Base-by-base conservation (phyloP, 345 rosid species). In the Hirschfeldia incana region DNA sequence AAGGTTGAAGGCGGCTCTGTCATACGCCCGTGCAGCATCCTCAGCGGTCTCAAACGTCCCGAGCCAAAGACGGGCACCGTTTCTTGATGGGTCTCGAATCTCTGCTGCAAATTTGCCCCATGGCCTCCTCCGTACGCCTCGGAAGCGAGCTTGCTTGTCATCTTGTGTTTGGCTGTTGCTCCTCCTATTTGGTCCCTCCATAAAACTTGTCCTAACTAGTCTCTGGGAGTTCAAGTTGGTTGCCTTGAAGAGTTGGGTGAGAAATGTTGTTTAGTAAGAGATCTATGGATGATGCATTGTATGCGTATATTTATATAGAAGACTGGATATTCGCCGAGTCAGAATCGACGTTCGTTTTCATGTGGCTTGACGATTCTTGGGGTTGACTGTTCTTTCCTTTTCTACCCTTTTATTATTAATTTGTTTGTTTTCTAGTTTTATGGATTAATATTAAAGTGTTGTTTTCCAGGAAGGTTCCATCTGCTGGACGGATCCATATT, bases 41-140 rank as follows among this genome's bases (percentile, higher is more conserved):
- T 88, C 97, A 0, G 94, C 90, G 0, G 96, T 91, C 75, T 73
- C 75, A 62, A 94, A 94, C 10, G 98, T 91, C 15, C 98, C 98
- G 0, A 90, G 89, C 98, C 97, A 94, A 73, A 91, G 12, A n/a
- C 95, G 87, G 0, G 84, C 89, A 53, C 97, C 95, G 1, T 72
- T 89, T 65, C 86, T 82, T 5, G 82, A 76, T 0, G 98, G 91
- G 77, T 94, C 97, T 7, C 94, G 89, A 74, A 94, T 94, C 87
- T 94, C 96, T 1, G 93, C 94, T n/a, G 96, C 97, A 58, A 70
- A 91, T 69, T 91, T 91, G 0, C 97, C 97, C 97, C 97, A 94
- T 0, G 96, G 97, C 32, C 97, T 83, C 80, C 86, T 73, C 60
- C 97, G 73, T 3, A 89, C 93, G 0, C 95, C 93, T 65, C 90